Conservation (phyloP, 1,284 basidiomycete species). For the Leccinum subspadiceum region DNA sequence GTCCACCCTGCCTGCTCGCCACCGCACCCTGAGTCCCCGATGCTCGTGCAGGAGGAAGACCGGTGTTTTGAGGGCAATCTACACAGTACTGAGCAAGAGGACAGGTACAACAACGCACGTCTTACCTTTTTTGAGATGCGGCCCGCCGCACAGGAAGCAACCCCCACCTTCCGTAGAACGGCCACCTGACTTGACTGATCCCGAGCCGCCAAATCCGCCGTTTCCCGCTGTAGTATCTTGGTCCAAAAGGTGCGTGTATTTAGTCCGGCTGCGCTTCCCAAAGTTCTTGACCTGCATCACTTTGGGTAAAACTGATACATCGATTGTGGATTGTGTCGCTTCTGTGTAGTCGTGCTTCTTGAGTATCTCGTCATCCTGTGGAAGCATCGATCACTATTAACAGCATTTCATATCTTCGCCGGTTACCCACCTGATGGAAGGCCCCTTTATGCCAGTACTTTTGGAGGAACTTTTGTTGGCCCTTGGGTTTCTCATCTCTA, state of each 20-base stretch:
- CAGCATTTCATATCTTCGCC: not conserved
- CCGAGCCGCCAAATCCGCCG: slow-evolving; percentile 71
- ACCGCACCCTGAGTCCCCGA: slow-evolving; percentile 50
- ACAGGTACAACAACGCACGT: not conserved
- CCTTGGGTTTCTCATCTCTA: slow-evolving; percentile 82
- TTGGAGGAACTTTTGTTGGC: slow-evolving; percentile 90
- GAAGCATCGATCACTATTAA: slow-evolving; percentile 13
- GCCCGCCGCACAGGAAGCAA: slow-evolving; percentile 90
- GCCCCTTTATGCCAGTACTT: slow-evolving; percentile 99
- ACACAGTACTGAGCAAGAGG: slow-evolving; percentile 7
- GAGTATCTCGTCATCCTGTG: slow-evolving; percentile 86
- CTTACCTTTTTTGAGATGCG: slow-evolving; percentile 84
- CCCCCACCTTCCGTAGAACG: slow-evolving; percentile 58
- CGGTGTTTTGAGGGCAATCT: slow-evolving; percentile 78
- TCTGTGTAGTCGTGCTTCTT: slow-evolving; percentile 84
- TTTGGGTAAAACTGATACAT: slow-evolving; percentile 84
- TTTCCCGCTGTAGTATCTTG: slow-evolving; percentile 80
- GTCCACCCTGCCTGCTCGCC: slow-evolving; percentile 41
- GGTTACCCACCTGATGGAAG: slow-evolving; percentile 79
- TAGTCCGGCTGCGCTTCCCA: slow-evolving; percentile 88
- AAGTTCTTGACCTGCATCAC: slow-evolving; percentile 98
- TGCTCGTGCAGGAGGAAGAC: slow-evolving; percentile 41
- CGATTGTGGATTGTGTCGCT: slow-evolving; percentile 82
- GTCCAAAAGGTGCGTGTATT: slow-evolving; percentile 94
- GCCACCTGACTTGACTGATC: slow-evolving; percentile 54